A percentile compares a stretch with the other conserved stretches of the same genome.
These are phyloP conservation scores for Oenanthe javanica DNA, from an alignment of 140 eudicot species.

Conservation along the genomic window DNA sequence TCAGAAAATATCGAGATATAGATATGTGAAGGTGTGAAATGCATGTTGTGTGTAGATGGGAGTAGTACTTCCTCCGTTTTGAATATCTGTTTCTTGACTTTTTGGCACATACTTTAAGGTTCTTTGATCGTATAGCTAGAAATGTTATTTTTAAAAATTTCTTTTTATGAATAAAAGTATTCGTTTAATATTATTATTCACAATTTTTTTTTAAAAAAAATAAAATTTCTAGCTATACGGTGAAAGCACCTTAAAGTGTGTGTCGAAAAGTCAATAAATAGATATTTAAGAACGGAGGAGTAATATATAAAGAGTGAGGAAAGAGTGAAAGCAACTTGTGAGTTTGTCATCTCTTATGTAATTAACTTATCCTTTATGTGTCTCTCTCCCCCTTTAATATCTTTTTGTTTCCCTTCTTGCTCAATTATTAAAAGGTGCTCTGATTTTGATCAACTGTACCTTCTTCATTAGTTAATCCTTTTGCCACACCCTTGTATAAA, in stretches of 20 bases:
- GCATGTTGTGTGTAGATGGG: conserved; percentile 3
- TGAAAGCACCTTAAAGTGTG: too few species aligned
- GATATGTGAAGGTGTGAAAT: conserved; percentile 2
- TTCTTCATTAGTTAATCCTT: conserved; percentile 10
- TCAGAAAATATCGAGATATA: not conserved
- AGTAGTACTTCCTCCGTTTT: not conserved
- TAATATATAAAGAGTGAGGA: conserved; percentile 2
- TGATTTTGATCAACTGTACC: conserved; percentile 20
- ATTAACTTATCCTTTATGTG: not conserved
- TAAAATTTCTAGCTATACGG: too few species aligned
- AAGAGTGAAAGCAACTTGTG: conserved; percentile 33
- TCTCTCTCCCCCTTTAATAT: conserved; percentile 9
- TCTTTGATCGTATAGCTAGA: too few species aligned
- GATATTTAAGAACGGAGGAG: too few species aligned
- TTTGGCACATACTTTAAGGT: too few species aligned
- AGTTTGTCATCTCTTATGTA: conserved; percentile 29
- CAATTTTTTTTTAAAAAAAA: too few species aligned
- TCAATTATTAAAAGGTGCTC: conserved; percentile 24
- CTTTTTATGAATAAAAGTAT: too few species aligned
- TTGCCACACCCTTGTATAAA: conserved; percentile 13
- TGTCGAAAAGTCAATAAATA: too few species aligned
- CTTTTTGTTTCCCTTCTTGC: conserved; percentile 30
- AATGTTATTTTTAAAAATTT: too few species aligned
- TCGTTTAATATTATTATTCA: too few species aligned
- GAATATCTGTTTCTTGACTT: too few species aligned